Base-by-base conservation (phyloP, 177 flowering plant genomes). In the Telopea speciosissima region DNA sequence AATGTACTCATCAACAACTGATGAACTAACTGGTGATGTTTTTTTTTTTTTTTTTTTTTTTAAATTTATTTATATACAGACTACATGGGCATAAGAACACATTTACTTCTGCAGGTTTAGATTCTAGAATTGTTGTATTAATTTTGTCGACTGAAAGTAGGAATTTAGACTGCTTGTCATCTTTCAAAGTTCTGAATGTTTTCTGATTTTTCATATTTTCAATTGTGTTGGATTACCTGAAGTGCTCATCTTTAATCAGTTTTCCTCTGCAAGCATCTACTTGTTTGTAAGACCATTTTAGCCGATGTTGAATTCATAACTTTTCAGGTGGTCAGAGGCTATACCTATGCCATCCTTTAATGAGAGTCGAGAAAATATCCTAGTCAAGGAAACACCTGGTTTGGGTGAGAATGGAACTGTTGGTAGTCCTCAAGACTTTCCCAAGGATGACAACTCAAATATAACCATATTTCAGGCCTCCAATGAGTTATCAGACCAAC, bases 311-410 rank as follows among this genome's bases (percentile, higher is more conserved):
- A 67, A 28, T 19, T 19, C 17, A 5, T 17, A 14, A 63, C 61
- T 69, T 61, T 81, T 73, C 89, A 90, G 96, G 81, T 83, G 70
- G 54, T 76, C 66, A 19, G 78, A 73, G 58, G 31, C 72, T 63
- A 68, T 66, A 19, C 72, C 76, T 16, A 59, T 44, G 67, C 76
- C 75, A 56, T 75, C 73, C 44, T 69, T 75, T 58, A 61, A 66
- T 69, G 81, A 75, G 60, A 83, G 82, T 77, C 83, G 80, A 62
- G 88, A 84, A 21, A 36, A 73, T 52, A 72, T 77, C 25, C 21
- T 84, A 76, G 89, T 86, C 45, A 82, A 77, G 67, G 92, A 88
- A 76, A 87, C 88, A 31, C 87, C 86, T 61, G 70, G 16, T 49
- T 26, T 70, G 25, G 66, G 66, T 71, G 73, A 65, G 60, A 69